Percentiles rank a stretch among this genome's conserved stretches.
phyloP scores from a whole-genome alignment of 768 basidiomycete species.

The Candolleomyces aberdarensis region DNA sequence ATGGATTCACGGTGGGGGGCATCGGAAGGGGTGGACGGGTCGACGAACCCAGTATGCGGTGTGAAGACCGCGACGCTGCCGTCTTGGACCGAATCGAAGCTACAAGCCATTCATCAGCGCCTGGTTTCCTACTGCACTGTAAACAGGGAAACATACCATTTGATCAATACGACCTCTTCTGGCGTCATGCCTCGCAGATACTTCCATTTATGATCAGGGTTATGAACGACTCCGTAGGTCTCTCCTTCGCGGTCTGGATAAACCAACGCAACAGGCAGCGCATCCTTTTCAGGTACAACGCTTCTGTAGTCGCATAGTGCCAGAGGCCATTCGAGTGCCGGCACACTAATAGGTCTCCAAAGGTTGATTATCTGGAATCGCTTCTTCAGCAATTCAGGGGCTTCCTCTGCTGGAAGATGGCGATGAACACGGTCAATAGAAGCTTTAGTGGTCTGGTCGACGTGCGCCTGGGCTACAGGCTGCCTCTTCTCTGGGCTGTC shows the following conservation, averaged over 20 bases:
- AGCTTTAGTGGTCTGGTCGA: conserved; percentile 49
- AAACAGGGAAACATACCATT: conserved; percentile 37
- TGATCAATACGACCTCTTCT: conserved; percentile 50
- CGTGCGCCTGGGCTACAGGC: conserved; percentile 45
- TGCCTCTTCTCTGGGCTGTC: conserved; percentile 37
- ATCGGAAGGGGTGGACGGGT: conserved; percentile 48
- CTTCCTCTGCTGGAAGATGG: conserved; percentile 48
- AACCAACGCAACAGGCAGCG: conserved; percentile 40
- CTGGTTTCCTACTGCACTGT: background rate
- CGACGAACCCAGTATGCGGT: conserved; percentile 62
- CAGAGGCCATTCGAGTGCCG: conserved; percentile 50
- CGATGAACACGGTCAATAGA: conserved; percentile 45
- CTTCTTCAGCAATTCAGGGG: conserved; percentile 36
- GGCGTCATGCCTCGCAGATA: conserved; percentile 44
- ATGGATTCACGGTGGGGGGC: conserved; percentile 55
- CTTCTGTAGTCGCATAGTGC: conserved; percentile 49
- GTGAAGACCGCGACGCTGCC: conserved; percentile 52
- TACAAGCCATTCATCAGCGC: background rate
- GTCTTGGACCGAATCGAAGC: conserved; percentile 33
- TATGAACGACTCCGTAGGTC: conserved; percentile 44
- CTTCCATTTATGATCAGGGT: conserved; percentile 49
- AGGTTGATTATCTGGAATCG: conserved; percentile 61
- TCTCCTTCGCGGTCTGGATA: conserved; percentile 53
- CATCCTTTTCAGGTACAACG: conserved; percentile 38
- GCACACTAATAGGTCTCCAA: conserved; percentile 52